These are phyloP conservation scores for Fusarium kyushuense DNA, from an alignment of 2,329 filamentous ascomycete species.

Conservation along the genomic window DNA sequence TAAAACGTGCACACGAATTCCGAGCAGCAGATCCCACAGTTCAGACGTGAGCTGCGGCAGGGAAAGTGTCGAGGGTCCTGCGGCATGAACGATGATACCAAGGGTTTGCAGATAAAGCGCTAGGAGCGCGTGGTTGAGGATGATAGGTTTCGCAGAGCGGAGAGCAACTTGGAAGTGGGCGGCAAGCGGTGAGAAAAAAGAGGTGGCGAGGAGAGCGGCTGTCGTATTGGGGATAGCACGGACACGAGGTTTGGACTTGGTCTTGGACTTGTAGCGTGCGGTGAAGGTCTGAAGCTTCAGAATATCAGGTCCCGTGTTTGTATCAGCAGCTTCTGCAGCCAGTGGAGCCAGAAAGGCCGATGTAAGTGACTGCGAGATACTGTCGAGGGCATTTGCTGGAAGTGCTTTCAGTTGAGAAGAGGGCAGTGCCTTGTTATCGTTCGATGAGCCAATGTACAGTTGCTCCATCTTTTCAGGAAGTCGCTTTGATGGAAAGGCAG, in stretches of 20 bases:
- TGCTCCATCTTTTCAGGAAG: slow-evolving; percentile 80
- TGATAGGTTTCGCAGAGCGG: slow-evolving; percentile 65
- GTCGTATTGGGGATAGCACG: slow-evolving; percentile 80
- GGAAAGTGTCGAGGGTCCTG: slow-evolving; percentile 80
- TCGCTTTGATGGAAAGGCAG: slow-evolving; percentile 82
- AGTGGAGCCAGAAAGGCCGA: slow-evolving; percentile 82
- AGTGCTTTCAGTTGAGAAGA: slow-evolving; percentile 62
- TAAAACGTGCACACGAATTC: slow-evolving; percentile 69
- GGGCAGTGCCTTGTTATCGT: slow-evolving; percentile 34
- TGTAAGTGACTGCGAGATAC: slow-evolving; percentile 75
- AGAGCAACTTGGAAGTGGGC: slow-evolving; percentile 80
- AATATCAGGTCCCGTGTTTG: slow-evolving; percentile 80
- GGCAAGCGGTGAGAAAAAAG: slow-evolving; percentile 89
- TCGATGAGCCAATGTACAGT: slow-evolving; percentile 67
- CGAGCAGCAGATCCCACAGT: slow-evolving; percentile 83
- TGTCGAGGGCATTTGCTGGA: slow-evolving; percentile 72
- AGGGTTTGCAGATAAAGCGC: slow-evolving; percentile 87
- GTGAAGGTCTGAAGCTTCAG: slow-evolving; percentile 93
- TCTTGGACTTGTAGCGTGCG: slow-evolving; percentile 60
- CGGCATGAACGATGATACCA: slow-evolving; percentile 82
- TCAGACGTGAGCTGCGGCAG: slow-evolving; percentile 86
- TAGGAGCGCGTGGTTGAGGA: slow-evolving; percentile 81
- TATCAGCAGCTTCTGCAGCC: slow-evolving; percentile 83
- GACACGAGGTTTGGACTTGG: slow-evolving; percentile 55
- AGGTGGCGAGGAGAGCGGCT: slow-evolving; percentile 77